A percentile compares a stretch with the other conserved stretches of the same genome.
Evolutionary conservation across 306 rosid genomes (phyloP).

Genomic region (Pterocarpus macrocarpus): DNA sequence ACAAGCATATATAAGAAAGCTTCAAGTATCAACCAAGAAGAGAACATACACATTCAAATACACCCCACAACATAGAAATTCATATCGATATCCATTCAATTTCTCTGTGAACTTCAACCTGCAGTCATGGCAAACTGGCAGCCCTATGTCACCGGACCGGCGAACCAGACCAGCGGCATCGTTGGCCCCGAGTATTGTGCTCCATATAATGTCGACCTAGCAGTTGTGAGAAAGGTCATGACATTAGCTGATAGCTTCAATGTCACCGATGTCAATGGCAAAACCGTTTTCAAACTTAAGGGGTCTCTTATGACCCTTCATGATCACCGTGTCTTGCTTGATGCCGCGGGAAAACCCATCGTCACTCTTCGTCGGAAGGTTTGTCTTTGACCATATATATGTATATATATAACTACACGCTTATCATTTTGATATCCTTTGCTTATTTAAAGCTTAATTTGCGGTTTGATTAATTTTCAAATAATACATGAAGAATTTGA

Average conservation of each 20-base stretch:
- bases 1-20: not conserved
- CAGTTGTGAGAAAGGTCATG: conserved; percentile 51
- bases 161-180: conserved; percentile 26
- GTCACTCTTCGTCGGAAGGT: conserved; percentile 61
- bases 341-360: conserved; percentile 56
- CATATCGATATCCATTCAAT: not conserved
- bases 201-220: conserved; percentile 55
- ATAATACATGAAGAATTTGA: not conserved
- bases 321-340: conserved; percentile 60
- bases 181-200: conserved; percentile 60
- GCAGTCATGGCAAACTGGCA: conserved; percentile 20
- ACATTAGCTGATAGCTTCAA: conserved; percentile 51
- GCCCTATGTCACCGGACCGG: not conserved
- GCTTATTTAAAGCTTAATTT: no score
- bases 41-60: not conserved
- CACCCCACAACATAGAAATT: not conserved
- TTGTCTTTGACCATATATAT: not conserved
- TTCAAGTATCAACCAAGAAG: not conserved
- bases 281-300: conserved; percentile 59
- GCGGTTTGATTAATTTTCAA: not conserved
- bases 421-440: not conserved
- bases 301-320: conserved; percentile 50
- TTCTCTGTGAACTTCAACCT: not conserved
- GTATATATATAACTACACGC: no score
- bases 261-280: conserved; percentile 60